A percentile compares a stretch with the other conserved stretches of the same genome.
phyloP scores from a whole-genome alignment of 106 monocot genomes.

The Acorus gramineus region DNA sequence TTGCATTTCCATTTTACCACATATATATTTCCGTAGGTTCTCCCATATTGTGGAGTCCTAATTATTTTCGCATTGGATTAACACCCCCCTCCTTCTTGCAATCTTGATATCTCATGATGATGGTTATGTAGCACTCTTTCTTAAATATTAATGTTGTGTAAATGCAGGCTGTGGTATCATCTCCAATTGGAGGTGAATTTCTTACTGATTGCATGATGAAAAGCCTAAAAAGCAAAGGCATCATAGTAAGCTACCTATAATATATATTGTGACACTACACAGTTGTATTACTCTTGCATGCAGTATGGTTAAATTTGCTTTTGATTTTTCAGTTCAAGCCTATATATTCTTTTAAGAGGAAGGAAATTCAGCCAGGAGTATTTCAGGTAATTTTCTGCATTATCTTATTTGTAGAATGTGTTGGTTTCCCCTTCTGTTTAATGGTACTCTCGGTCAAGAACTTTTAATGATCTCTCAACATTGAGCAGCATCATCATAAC shows the following conservation, averaged over 20 bases:
- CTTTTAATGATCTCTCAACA: no score
- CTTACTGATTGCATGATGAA: conserved; percentile 97
- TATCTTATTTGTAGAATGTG: not conserved
- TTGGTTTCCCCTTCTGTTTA: not conserved
- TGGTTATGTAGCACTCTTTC: no score
- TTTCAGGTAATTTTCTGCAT: conserved; percentile 52
- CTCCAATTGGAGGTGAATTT: conserved; percentile 93
- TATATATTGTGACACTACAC: not conserved
- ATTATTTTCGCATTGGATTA: no score
- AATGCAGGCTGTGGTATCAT: conserved; percentile 61
- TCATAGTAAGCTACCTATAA: conserved; percentile 45
- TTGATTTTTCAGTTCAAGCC: conserved; percentile 64
- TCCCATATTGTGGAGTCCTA: no score
- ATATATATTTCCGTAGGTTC: no score
- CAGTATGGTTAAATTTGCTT: not conserved
- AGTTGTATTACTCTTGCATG: not conserved
- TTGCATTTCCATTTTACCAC: no score
- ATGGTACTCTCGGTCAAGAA: not conserved
- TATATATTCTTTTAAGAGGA: conserved; percentile 88
- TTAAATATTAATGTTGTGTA: not conserved
- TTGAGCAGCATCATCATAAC: no score
- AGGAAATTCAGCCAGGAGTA: conserved; percentile 73
- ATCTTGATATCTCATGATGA: no score
- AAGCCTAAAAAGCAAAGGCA: conserved; percentile 82
- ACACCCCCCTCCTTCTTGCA: no score